Evolutionary conservation across 2,329 filamentous ascomycete species (phyloP).

Genomic region (Macroventuria anomochaeta): DNA sequence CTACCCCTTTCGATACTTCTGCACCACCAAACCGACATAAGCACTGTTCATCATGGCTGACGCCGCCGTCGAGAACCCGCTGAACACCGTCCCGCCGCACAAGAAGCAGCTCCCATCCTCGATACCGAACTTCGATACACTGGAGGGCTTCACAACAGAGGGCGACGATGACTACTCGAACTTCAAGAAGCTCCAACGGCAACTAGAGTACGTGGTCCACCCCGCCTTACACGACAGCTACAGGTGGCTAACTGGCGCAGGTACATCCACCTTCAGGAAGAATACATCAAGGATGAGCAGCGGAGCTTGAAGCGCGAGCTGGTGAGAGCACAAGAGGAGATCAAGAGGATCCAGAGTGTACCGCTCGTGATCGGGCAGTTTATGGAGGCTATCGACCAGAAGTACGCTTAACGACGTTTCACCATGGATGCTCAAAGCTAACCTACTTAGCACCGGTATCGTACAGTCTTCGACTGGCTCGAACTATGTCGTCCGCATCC

Average conservation of each 20-base stretch:
- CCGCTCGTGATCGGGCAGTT: constrained; percentile 98
- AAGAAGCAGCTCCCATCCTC: constrained; percentile 79
- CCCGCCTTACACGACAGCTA: neutral
- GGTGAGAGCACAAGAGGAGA: constrained; percentile 96
- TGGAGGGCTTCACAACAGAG: constrained; percentile 82
- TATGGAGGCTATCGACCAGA: constrained; percentile 99
- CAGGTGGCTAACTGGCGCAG: constrained; percentile 54
- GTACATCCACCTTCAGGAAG: constrained; percentile 96
- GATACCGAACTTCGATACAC: constrained; percentile 87
- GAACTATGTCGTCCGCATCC: constrained; percentile 98
- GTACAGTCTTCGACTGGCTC: constrained; percentile 98
- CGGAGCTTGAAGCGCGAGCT: constrained; percentile 96
- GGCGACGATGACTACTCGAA: constrained; percentile 92
- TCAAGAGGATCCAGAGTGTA: constrained; percentile 98
- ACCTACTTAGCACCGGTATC: constrained; percentile 79
- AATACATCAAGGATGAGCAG: constrained; percentile 99
- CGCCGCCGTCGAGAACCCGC: constrained; percentile 81
- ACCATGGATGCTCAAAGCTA: constrained; percentile 14
- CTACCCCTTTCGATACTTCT: neutral
- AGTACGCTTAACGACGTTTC: constrained; percentile 63
- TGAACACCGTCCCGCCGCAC: constrained; percentile 75
- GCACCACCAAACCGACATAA: neutral
- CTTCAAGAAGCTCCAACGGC: constrained; percentile 94
- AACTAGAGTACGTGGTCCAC: constrained; percentile 75
- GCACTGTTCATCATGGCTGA: constrained; percentile 72